Base-by-base conservation (phyloP, 129 eudicot species). In the Chrysanthemum makinoi region DNA sequence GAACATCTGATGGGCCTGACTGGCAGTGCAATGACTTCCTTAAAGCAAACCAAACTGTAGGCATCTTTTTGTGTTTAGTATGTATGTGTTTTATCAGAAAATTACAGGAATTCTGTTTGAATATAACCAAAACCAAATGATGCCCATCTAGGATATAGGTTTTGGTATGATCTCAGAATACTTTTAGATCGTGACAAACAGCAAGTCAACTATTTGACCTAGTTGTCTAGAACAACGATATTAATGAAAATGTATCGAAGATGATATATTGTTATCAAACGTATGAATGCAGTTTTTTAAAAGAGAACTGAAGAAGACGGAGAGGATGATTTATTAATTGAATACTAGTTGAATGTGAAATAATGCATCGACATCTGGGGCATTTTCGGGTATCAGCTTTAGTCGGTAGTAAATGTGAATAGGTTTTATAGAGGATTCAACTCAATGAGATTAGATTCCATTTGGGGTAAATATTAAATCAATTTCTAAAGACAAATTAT, bases 11-110 rank as follows among this genome's bases (percentile, higher is more conserved):
- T 77, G 85, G 80, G 56, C 86, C 79, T 66, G 94, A 74, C 82
- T 80, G 82, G 89, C 98, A 91, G n/a, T 80, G 76, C 68, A 91
- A 35, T 71, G 96, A 88, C 62, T 66, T 91, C 85, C 80, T 83
- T 33, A 88, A 56, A 16, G 88, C 77, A 77, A 83, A 80, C 98
- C 98, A 91, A 55, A 86, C 89, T 52, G 96, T 84, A 44, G 96
- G 90, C 98, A 91, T 91, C 65, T 79, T 66, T 47, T 3, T 58
- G 68, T 50, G 28, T 22, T 56, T 51, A 24, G 26, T 50, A 22
- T 66, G 8, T 58, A 53, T 78, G 14, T 76, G 52, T 60, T 64
- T 15, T 51, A 73, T 77, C 64, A 70, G 54, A 10, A 19, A 35
- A 69, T 66, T 5, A 35, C 56, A 30, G 52, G 62, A 47, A 62